Base-by-base conservation (phyloP, 345 rosid species). In the Rhodamnia rubescens region DNA sequence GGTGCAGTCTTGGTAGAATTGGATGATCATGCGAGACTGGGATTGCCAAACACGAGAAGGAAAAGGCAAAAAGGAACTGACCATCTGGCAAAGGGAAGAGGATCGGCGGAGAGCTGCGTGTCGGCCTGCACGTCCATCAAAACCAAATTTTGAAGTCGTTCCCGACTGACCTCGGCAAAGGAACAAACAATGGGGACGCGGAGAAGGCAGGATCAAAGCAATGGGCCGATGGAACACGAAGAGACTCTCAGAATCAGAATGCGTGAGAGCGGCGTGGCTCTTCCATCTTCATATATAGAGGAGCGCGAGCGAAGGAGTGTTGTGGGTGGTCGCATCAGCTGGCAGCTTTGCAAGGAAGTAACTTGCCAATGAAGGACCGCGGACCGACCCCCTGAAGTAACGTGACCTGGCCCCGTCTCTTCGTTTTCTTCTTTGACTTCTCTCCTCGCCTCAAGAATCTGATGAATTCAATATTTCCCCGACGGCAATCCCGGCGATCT, bases 51-150 rank as follows among this genome's bases (percentile, higher is more conserved):
- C 74, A 53, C 54, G 16, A 27, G 22, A 40, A 55, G 36, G 36
- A 64, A 6, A 51, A 12, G 11, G 49, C 8, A 53, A 47, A 40
- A 51, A 29, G 5, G 74, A 55, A 22, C 27, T 58, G 64, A 89
- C 90, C 86, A 50, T 89, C 90, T 85, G 12, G 90, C 90, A 83
- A 87, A 87, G 18, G 86, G 61, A 29, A 89, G 87, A 83, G 90
- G 57, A 81, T 86, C 88, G 53, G 85, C 85, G 54, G 89, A 83
- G 6, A 58, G 83, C 7, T 44, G 87, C 29, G 49, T 50, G 49
- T 18, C 50, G 32, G 36, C 21, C 42, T 82, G 83, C 58, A 44
- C 42, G 81, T 56, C 69, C 57, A 57, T 18, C 14, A 74, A 26
- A 7, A 36, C 24, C 78, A 40, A 0, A 64, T 10, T 64, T 32